Evolutionary conservation across 1,284 basidiomycete species (phyloP).

Genomic region (Schizophyllum commune): DNA sequence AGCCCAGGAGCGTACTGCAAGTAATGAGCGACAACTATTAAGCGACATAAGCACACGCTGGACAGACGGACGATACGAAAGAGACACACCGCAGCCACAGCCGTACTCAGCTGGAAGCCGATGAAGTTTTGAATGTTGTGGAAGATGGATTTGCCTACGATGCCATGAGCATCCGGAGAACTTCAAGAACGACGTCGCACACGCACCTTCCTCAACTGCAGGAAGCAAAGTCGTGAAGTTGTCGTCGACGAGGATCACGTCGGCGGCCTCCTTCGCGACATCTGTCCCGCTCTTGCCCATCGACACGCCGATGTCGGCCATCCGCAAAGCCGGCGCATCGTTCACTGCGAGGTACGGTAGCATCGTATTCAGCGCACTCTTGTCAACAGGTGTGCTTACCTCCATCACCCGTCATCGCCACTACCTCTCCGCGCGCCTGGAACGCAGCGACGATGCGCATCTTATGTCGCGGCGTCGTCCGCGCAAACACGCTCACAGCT

Average conservation of each 20-base stretch:
- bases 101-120: slow-evolving; percentile 94
- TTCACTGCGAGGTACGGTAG: slow-evolving; percentile 55
- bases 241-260: slow-evolving; percentile 96
- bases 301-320: slow-evolving; percentile 96
- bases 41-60: neutral
- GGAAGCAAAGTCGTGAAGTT: slow-evolving; percentile 93
- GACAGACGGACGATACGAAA: neutral
- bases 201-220: slow-evolving; percentile 88
- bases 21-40: slow-evolving; percentile 69
- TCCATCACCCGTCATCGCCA: slow-evolving; percentile 98
- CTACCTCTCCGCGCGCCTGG: slow-evolving; percentile 81
- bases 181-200: neutral
- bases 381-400: slow-evolving; percentile 20
- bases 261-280: slow-evolving; percentile 96
- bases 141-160: slow-evolving; percentile 88
- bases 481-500: slow-evolving; percentile 81
- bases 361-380: neutral
- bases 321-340: slow-evolving; percentile 93
- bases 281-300: slow-evolving; percentile 98
- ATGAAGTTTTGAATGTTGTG: slow-evolving; percentile 99
- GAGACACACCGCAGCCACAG: slow-evolving; percentile 72
- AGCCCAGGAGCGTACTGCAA: slow-evolving; percentile 81
- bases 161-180: neutral
- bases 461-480: slow-evolving; percentile 94
- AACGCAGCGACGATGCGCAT: slow-evolving; percentile 95